Percentiles rank a stretch among this genome's conserved stretches.
These are phyloP conservation scores for Candida hispaniensis DNA, from an alignment of 805 yeast genomes.

Conservation along the genomic window DNA sequence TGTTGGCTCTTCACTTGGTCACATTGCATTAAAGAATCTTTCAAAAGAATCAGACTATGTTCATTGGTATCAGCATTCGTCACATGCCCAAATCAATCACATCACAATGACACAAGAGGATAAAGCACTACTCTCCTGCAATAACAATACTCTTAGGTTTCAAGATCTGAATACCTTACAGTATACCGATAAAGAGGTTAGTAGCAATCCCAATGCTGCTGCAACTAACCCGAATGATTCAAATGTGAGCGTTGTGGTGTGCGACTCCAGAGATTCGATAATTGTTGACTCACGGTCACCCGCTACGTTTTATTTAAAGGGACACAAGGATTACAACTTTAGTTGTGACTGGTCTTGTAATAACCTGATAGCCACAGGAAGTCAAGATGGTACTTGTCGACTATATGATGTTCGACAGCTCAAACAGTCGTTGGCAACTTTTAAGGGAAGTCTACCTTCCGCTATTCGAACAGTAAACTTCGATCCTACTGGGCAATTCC, in stretches of 20 bases:
- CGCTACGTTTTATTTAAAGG: constrained; percentile 26
- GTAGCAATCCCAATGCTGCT: constrained; percentile 42
- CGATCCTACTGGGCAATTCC: constrained; percentile 35
- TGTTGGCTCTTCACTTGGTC: background rate
- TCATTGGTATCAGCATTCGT: constrained; percentile 38
- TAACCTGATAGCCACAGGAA: constrained; percentile 42
- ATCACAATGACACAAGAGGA: too few relatives aligned
- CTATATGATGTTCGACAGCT: constrained; percentile 40
- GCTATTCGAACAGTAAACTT: constrained; percentile 46
- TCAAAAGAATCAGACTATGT: constrained; percentile 37
- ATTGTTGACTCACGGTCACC: constrained; percentile 37
- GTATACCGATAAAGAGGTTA: constrained; percentile 19
- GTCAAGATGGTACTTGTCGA: constrained; percentile 48
- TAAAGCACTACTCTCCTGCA: constrained; percentile 40
- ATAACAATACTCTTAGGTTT: constrained; percentile 37
- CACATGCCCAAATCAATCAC: constrained; percentile 22
- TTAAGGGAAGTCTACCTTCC: constrained; percentile 27
- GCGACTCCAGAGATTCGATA: constrained; percentile 37
- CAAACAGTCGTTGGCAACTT: constrained; percentile 15
- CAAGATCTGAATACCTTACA: constrained; percentile 31
- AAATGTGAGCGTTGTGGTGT: constrained; percentile 38
- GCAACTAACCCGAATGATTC: constrained; percentile 37
- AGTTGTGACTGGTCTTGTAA: constrained; percentile 45
- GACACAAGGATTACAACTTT: constrained; percentile 48
- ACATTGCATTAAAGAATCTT: constrained; percentile 22